Percentiles rank a stretch among this genome's conserved stretches.
Conservation (phyloP, 306 rosid genomes). For the Cicer yamashitae region DNA sequence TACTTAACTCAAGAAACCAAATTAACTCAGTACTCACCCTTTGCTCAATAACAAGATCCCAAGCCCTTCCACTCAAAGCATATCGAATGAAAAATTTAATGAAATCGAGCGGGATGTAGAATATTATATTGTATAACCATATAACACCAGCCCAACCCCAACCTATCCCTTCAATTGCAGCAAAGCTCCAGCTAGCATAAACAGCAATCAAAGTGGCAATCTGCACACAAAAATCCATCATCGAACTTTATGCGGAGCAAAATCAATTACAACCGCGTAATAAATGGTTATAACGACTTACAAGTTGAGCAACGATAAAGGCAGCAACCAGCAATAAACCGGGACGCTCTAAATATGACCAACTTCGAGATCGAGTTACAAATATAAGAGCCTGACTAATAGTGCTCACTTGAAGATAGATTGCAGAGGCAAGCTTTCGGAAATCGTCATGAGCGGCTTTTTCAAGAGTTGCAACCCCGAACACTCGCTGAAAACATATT, state of each 20-base stretch:
- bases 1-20: conserved; percentile 32
- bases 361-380: conserved; percentile 93
- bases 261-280: not conserved
- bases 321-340: conserved; percentile 77
- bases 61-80: conserved; percentile 90
- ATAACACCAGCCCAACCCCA: conserved; percentile 99
- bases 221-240: conserved; percentile 53
- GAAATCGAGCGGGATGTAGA: conserved; percentile 89
- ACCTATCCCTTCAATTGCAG: conserved; percentile 96
- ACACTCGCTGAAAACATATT: conserved; percentile 61
- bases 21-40: conserved; percentile 61
- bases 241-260: conserved; percentile 21
- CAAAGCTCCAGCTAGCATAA: conserved; percentile 93
- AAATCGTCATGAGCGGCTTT: conserved; percentile 82
- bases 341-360: conserved; percentile 96
- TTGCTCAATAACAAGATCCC: conserved; percentile 98
- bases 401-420: conserved; percentile 98
- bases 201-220: conserved; percentile 95
- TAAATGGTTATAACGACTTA: conserved; percentile 48
- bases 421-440: conserved; percentile 92
- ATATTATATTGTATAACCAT: conserved; percentile 88
- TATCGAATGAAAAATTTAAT: conserved; percentile 88
- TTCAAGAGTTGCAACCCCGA: conserved; percentile 87
- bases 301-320: conserved; percentile 90
- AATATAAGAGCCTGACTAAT: conserved; percentile 98